Conservation (phyloP, 805 yeast species). For the Candida sanyiensis region DNA sequence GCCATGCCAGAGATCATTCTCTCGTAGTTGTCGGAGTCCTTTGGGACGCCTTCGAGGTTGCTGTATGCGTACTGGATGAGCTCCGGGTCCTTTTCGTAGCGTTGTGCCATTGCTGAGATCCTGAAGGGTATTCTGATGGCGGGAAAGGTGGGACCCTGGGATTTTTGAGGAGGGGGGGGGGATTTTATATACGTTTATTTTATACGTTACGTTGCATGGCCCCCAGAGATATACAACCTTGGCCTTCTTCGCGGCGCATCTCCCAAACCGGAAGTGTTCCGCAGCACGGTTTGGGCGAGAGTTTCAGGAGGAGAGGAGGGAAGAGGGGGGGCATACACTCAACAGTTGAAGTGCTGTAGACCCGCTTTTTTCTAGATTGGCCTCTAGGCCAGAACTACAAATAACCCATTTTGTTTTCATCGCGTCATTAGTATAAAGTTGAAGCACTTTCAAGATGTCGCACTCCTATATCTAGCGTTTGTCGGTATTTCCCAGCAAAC, state of each 20-base stretch:
- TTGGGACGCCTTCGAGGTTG: slow-evolving; percentile 19
- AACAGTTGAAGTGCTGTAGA: too few relatives aligned
- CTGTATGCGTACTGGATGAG: slow-evolving; percentile 21
- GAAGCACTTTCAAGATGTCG: too few relatives aligned
- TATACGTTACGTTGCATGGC: too few relatives aligned
- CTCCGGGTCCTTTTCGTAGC: slow-evolving; percentile 21
- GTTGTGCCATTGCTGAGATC: slow-evolving; percentile 23
- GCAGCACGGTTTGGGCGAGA: background rate
- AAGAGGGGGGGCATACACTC: too few relatives aligned
- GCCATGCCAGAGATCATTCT: slow-evolving; percentile 13
- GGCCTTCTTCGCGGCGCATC: slow-evolving; percentile 4
- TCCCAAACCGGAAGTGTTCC: background rate
- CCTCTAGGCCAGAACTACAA: too few relatives aligned
- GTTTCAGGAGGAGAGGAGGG: too few relatives aligned
- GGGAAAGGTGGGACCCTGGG: background rate
- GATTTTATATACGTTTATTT: too few relatives aligned
- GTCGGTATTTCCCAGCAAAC: slow-evolving; percentile 1
- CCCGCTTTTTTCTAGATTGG: too few relatives aligned
- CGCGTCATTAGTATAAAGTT: too few relatives aligned
- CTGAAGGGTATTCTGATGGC: background rate
- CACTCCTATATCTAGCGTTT: background rate
- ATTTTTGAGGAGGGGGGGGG: too few relatives aligned
- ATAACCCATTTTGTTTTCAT: too few relatives aligned
- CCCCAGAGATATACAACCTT: too few relatives aligned
- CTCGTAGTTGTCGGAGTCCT: slow-evolving; percentile 14